Base-by-base conservation (phyloP, 2,329 filamentous ascomycete genomes). In the Chaetomium sp. region DNA sequence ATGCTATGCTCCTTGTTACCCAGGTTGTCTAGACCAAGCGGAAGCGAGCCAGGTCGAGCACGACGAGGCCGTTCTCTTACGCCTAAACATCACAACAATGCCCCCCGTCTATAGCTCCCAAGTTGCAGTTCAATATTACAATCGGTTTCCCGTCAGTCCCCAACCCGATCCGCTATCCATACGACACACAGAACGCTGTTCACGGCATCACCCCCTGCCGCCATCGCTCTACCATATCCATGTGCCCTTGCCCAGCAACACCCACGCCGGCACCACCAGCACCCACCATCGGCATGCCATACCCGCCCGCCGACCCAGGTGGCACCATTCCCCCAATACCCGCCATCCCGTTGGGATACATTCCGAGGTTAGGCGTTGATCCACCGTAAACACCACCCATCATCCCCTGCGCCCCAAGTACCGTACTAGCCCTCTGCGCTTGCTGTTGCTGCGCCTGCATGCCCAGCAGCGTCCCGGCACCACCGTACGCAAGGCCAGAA, bases 151-250 rank as follows among this genome's bases (percentile, higher is more conserved):
- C 19, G 3, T 27, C 19, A 3, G 19, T 3, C 19, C 19, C 19
- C 19, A 27, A 27, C 19, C 19, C 19, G 19, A 27, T 27, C 45
- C 8, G 37, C 19, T 33, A 10, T 46, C 19, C 33, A 33, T 34
- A 36, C 12, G 14, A 33, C 19, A 33, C 19, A 47, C 45, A 47
- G 33, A 7, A 34, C 33, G 6, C 19, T 27, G 19, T 27, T 55
- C 44, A 63, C 14, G 64, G 65, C 56, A 59, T 52, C 10, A 71
- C 65, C 12, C 64, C 58, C 58, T 69, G 68, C 33, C 69, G 63
- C 69, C 69, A 71, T 14, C 64, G 61, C 63, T 71, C 69, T 9
- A 71, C 69, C 50, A 62, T 67, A 47, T 70, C 68, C 4, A 64
- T 51, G 56, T 68, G 65, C 1, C 60, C 64, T 47, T 60, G 65